A percentile compares a stretch with the other conserved stretches of the same genome.
phyloP scores from a whole-genome alignment of 163 green algal species.

The Scenedesmus sp. region DNA sequence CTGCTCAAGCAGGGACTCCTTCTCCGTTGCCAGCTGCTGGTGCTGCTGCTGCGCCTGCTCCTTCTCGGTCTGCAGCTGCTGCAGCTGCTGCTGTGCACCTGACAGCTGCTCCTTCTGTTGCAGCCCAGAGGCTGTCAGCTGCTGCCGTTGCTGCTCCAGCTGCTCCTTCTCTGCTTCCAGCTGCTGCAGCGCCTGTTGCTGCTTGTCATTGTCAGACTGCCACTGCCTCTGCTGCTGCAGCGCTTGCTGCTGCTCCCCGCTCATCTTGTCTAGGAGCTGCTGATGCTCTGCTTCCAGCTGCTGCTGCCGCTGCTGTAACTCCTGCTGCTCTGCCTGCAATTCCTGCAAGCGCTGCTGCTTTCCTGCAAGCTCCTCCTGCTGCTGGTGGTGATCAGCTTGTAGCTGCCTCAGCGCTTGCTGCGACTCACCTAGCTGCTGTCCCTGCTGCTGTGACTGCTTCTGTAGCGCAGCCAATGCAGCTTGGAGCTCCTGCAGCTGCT shows the following conservation, averaged over 20 bases:
- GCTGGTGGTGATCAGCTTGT: background rate
- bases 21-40: background rate
- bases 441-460: background rate
- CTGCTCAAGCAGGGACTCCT: background rate
- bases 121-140: background rate
- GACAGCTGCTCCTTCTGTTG: background rate
- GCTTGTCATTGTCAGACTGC: background rate
- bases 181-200: background rate
- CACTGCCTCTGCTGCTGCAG: background rate
- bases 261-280: background rate
- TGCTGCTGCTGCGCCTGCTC: background rate
- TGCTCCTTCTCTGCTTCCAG: background rate
- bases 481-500: background rate
- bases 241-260: background rate
- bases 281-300: conserved; percentile 6
- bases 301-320: background rate
- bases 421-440: background rate
- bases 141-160: background rate
- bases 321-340: background rate
- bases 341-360: background rate
- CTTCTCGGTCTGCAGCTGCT: conserved; percentile 21
- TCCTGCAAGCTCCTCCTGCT: conserved; percentile 7
- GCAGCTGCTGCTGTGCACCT: background rate
- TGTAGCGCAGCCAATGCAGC: background rate
- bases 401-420: background rate